Percentiles rank a stretch among this genome's conserved stretches.
These are phyloP conservation scores for Pichia sp. DNA, from an alignment of 1,139 yeast genomes.

Conservation along the genomic window DNA sequence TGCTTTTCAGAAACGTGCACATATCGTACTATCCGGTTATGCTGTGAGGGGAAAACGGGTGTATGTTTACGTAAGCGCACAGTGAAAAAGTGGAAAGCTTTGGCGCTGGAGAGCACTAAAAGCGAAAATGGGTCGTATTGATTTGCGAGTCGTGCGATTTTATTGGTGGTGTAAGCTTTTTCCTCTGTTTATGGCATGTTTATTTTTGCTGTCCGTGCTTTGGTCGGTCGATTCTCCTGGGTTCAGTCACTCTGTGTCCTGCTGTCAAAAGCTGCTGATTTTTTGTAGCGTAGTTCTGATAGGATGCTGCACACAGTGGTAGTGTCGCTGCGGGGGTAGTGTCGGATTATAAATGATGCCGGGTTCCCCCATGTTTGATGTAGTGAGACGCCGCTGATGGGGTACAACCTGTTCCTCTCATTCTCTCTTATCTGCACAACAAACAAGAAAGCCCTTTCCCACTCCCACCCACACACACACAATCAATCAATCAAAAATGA, in stretches of 20 bases:
- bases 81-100: neutral
- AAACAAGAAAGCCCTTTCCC: neutral
- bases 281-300: neutral
- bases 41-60: no score
- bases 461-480: neutral
- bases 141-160: neutral
- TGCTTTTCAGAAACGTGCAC: neutral
- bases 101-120: neutral
- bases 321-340: no score
- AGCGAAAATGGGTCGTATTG: neutral
- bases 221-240: neutral
- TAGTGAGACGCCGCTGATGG: no score
- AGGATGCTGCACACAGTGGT: no score
- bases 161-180: neutral
- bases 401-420: no score
- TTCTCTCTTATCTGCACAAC: no score
- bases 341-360: no score
- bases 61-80: neutral
- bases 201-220: neutral
- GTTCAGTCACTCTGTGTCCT: neutral
- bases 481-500: conserved; percentile 5
- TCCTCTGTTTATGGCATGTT: neutral
- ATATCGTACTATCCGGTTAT: no score
- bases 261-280: neutral
- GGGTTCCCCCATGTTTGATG: no score